These are phyloP conservation scores for Chondrostereum purpureum DNA, from an alignment of 1,284 basidiomycete species.

Conservation along the genomic window DNA sequence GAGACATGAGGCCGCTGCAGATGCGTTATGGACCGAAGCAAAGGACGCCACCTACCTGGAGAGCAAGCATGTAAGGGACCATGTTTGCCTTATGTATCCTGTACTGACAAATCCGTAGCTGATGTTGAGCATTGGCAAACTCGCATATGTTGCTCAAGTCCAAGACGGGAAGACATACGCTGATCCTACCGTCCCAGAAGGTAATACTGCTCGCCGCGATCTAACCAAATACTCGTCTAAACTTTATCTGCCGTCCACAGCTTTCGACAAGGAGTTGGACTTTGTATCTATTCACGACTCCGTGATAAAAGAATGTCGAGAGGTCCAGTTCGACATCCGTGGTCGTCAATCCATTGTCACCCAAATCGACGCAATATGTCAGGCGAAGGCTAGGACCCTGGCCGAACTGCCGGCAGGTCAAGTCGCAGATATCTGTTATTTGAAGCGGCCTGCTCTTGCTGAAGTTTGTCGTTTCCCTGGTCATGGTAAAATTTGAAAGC, in stretches of 20 bases:
- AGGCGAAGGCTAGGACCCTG: constrained; percentile 45
- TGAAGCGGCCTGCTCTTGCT: too few relatives aligned
- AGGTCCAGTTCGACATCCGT: constrained; percentile 38
- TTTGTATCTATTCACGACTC: constrained; percentile 69
- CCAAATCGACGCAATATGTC: constrained; percentile 57
- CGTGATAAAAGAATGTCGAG: constrained; percentile 52
- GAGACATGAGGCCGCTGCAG: constrained; percentile 61
- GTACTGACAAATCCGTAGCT: constrained; percentile 42
- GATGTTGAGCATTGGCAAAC: constrained; percentile 87
- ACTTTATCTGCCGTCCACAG: constrained; percentile 24
- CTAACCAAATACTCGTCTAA: not conserved
- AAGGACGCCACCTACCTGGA: constrained; percentile 50
- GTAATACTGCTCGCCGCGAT: constrained; percentile 30
- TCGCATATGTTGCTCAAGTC: constrained; percentile 73
- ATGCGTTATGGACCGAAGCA: constrained; percentile 59
- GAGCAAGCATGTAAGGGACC: constrained; percentile 61
- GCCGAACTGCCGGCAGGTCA: constrained; percentile 35
- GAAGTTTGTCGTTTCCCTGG: too few relatives aligned
- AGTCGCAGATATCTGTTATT: too few relatives aligned
- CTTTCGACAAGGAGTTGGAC: constrained; percentile 69
- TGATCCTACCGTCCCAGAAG: constrained; percentile 42
- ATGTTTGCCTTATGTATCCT: not conserved
- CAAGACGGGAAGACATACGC: constrained; percentile 31
- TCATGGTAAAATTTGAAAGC: too few relatives aligned
- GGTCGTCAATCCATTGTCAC: constrained; percentile 58